A percentile compares a stretch with the other conserved stretches of the same genome.
Evolutionary conservation across 179 eudicot species (phyloP).

Genomic region (Vitellaria paradoxa): DNA sequence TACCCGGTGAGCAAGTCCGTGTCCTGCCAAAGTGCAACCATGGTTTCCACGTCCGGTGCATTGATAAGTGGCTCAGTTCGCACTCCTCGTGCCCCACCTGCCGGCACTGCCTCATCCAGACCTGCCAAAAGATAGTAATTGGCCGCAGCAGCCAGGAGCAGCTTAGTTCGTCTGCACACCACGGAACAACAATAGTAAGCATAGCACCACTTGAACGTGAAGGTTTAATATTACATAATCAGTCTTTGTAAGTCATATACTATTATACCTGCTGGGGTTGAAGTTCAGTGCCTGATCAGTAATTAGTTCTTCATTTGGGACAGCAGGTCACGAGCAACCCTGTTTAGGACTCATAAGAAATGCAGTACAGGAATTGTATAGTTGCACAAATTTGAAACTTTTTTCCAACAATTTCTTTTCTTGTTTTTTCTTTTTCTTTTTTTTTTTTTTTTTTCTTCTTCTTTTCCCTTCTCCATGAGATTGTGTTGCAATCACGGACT

Average conservation of each 20-base stretch:
- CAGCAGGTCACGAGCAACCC: neutral
- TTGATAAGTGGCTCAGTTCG: slow-evolving; percentile 49
- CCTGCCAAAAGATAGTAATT: slow-evolving; percentile 37
- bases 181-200: slow-evolving; percentile 27
- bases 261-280: neutral
- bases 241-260: neutral
- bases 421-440: too few relatives aligned
- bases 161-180: slow-evolving; percentile 11
- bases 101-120: slow-evolving; percentile 44
- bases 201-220: slow-evolving; percentile 44
- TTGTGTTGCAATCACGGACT: neutral
- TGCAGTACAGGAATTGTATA: slow-evolving; percentile 6
- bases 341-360: neutral
- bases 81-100: slow-evolving; percentile 65
- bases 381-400: slow-evolving; percentile 4
- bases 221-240: slow-evolving; percentile 26
- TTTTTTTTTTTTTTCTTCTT: neutral
- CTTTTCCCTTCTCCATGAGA: neutral
- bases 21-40: slow-evolving; percentile 55
- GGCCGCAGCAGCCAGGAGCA: neutral
- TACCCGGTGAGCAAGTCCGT: slow-evolving; percentile 29
- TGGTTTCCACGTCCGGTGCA: slow-evolving; percentile 48
- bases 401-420: too few relatives aligned
- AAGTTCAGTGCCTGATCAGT: neutral
- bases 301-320: slow-evolving; percentile 10